Percentiles rank a stretch among this genome's conserved stretches.
Evolutionary conservation across 2,329 filamentous ascomycete genomes (phyloP).

Genomic region (Xylaria sp.): DNA sequence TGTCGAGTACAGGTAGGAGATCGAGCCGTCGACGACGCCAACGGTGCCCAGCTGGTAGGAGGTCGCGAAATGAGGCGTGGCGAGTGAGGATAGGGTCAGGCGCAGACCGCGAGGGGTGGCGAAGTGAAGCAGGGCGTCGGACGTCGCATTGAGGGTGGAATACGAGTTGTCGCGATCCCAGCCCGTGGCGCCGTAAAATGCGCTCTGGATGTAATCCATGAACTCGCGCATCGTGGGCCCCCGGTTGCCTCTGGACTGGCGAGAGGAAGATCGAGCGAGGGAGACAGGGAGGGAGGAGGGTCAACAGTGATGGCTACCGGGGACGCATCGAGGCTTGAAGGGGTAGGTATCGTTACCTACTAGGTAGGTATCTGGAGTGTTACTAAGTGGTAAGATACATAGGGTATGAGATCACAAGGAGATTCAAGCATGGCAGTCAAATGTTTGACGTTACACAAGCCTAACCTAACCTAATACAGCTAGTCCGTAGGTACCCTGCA

Average conservation of each 20-base stretch:
- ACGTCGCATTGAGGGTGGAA: constrained; percentile 83
- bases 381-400: not conserved
- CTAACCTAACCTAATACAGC: too few species aligned
- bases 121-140: constrained; percentile 89
- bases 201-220: constrained; percentile 95
- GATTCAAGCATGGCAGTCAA: too few species aligned
- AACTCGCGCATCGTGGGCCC: constrained; percentile 81
- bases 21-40: constrained; percentile 93
- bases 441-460: too few species aligned
- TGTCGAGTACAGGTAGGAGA: constrained; percentile 95
- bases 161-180: constrained; percentile 96
- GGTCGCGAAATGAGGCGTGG: constrained; percentile 91
- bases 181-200: constrained; percentile 85
- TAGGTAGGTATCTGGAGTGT: not conserved
- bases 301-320: constrained; percentile 24
- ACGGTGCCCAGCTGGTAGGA: constrained; percentile 91
- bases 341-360: not conserved
- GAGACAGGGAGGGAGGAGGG: not conserved
- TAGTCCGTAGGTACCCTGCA: too few species aligned
- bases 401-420: not conserved
- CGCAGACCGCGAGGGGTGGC: constrained; percentile 84
- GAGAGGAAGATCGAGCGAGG: constrained; percentile 33
- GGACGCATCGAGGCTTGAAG: constrained; percentile 24
- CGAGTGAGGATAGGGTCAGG: constrained; percentile 88
- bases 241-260: constrained; percentile 23